Evolutionary conservation across 345 rosid genomes (phyloP).

Genomic region (Euclidium syriacum): DNA sequence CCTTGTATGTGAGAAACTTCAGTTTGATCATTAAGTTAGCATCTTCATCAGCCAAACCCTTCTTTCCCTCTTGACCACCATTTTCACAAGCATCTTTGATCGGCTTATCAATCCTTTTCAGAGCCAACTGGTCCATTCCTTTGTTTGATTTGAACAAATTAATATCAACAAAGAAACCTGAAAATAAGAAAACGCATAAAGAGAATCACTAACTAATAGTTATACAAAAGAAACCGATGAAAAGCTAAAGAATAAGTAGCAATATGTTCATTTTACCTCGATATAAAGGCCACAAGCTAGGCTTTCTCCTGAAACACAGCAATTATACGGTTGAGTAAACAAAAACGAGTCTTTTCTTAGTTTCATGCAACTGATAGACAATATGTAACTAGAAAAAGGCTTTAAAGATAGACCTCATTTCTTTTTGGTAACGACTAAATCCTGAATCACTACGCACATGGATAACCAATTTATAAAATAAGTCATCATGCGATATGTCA

Average conservation of each 20-base stretch:
- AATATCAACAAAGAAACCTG: conserved; percentile 92
- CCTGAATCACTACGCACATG: conserved; percentile 85
- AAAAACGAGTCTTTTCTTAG: conserved; percentile 1
- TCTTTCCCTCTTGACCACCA: conserved; percentile 31
- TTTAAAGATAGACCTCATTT: conserved; percentile 70
- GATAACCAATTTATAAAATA: conserved; percentile 82
- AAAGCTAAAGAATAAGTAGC: not conserved
- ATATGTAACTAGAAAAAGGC: conserved; percentile 1
- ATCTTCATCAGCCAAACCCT: conserved; percentile 77
- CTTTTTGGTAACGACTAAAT: conserved; percentile 89
- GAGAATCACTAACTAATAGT: conserved; percentile 10
- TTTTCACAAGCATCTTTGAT: conserved; percentile 39
- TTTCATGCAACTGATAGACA: conserved; percentile 4
- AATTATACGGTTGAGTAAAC: conserved; percentile 3
- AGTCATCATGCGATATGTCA: conserved; percentile 58
- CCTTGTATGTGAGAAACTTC: conserved; percentile 95
- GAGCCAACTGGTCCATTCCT: conserved; percentile 49
- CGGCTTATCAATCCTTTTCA: conserved; percentile 28
- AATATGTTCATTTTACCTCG: conserved; percentile 85
- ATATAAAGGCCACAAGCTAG: conserved; percentile 90
- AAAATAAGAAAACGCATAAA: conserved; percentile 8
- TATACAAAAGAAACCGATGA: not conserved
- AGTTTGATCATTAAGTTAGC: conserved; percentile 89
- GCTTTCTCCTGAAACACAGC: conserved; percentile 57
- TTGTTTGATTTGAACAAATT: conserved; percentile 78